Percentiles rank a stretch among this genome's conserved stretches.
Conservation (phyloP, 2,329 filamentous ascomycete species). For the Apiospora marii region DNA sequence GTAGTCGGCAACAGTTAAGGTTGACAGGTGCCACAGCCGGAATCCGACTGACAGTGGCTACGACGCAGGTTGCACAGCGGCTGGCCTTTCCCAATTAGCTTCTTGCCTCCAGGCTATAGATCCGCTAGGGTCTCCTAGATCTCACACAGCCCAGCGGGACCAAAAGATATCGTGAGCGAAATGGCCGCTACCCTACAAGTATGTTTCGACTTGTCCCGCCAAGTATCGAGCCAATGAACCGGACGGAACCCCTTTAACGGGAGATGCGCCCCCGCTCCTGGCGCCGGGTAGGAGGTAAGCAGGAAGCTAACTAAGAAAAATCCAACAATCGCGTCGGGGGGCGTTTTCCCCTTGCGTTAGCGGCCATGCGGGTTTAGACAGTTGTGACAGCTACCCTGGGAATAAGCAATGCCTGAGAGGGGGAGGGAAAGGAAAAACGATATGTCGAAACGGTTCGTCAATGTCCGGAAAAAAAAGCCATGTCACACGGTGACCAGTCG, state of each 20-base stretch:
- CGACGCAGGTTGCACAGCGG: neutral
- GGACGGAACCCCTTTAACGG: neutral
- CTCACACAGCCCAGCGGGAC: neutral
- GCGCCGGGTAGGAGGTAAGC: neutral
- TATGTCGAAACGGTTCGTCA: constrained; percentile 1
- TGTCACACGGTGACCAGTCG: neutral
- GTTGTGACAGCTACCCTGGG: neutral
- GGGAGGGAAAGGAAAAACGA: neutral
- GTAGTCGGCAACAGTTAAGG: neutral
- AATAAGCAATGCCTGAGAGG: neutral
- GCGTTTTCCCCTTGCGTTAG: neutral
- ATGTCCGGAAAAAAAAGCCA: neutral
- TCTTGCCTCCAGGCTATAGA: neutral
- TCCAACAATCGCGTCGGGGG: neutral
- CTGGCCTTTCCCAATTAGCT: too few species aligned
- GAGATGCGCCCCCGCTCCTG: neutral
- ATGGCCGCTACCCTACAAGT: too few species aligned
- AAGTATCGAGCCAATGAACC: neutral
- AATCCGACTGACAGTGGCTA: neutral
- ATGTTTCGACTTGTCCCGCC: neutral
- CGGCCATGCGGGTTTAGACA: neutral
- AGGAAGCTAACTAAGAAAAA: neutral
- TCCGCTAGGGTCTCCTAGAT: neutral
- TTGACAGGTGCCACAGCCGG: neutral
- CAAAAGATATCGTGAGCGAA: neutral